Base-by-base conservation (phyloP, 257 asterid genomes). In the Nicotiana undulata region DNA sequence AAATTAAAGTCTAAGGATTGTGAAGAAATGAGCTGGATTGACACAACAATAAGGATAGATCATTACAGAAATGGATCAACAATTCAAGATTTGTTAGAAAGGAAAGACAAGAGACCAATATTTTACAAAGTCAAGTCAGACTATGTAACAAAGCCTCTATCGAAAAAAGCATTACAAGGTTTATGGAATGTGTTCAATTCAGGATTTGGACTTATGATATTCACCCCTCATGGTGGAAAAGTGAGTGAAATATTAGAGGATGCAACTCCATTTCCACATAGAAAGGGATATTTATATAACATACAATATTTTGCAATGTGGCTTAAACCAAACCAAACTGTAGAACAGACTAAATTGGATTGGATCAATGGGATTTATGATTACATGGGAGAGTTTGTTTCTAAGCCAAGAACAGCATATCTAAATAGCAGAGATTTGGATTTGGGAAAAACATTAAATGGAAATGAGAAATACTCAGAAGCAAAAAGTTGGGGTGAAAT, bases 341-440 rank as follows among this genome's bases (percentile, higher is more conserved):
- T 40, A 7, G 88, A 82, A 3, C 56, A 31, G 60, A 72, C 13
- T 13, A 72, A 72, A 34, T 72, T 90, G 5, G 64, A 82, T 4
- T 90, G 95, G 97, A 82, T 89, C 0, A 49, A 63, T 22, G 79
- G 34, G 59, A 18, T 92, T 22, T 85, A 92, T 26, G 32, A 77
- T 28, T 82, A 77, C 77, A 90, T 92, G 98, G 79, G 81, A 2
- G 86, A 86, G 0, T 84, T 75, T 74, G 93, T 90, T 9, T 85
- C 93, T 0, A 85, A 87, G 5, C 95, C 97, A 2, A 84, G 98
- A n/a, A 79, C 81, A 15, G 94, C 96, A 0, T 92, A 89, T 58
- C 1, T 89, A 37, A 92, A 93, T 68, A 87, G 88, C 56, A 88
- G 89, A 76, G 96, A 92, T 86, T 87, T 93, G 20, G 97, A 92